These are phyloP conservation scores for Parathielavia appendiculata DNA, from an alignment of 495 filamentous ascomycete genomes.

Conservation along the genomic window DNA sequence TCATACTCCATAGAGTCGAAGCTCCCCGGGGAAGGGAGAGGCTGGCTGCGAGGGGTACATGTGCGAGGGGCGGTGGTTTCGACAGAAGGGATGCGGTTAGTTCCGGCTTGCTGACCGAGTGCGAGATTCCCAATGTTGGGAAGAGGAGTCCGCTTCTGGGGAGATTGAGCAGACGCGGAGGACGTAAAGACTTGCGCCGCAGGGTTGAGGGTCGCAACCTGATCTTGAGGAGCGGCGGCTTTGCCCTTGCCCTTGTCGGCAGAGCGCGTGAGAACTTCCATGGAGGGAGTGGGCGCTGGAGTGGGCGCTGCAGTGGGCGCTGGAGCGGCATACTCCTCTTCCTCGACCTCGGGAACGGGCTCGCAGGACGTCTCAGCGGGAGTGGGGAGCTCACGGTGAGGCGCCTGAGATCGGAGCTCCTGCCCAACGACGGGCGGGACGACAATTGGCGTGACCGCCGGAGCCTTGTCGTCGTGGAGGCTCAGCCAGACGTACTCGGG, in stretches of 20 bases:
- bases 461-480: constrained; percentile 10
- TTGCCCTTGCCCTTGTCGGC: constrained; percentile 17
- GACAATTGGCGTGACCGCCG: background rate
- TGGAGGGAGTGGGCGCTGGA: background rate
- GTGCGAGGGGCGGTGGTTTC: background rate
- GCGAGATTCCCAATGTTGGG: background rate
- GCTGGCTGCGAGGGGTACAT: constrained; percentile 6
- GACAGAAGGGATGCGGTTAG: background rate
- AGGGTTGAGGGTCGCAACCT: background rate
- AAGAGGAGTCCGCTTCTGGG: background rate
- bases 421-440: background rate
- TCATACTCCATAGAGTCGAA: background rate
- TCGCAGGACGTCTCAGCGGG: background rate
- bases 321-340: background rate
- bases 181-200: background rate
- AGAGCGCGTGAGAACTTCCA: background rate
- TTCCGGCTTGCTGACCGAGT: background rate
- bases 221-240: background rate
- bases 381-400: constrained; percentile 5
- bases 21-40: constrained; percentile 3
- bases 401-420: background rate
- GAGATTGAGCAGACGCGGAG: background rate
- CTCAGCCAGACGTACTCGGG: constrained; percentile 15
- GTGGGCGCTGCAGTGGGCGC: background rate
- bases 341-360: background rate